These are phyloP conservation scores for Raddia distichophylla DNA, from an alignment of 176 grass and related monocot species.

Conservation along the genomic window DNA sequence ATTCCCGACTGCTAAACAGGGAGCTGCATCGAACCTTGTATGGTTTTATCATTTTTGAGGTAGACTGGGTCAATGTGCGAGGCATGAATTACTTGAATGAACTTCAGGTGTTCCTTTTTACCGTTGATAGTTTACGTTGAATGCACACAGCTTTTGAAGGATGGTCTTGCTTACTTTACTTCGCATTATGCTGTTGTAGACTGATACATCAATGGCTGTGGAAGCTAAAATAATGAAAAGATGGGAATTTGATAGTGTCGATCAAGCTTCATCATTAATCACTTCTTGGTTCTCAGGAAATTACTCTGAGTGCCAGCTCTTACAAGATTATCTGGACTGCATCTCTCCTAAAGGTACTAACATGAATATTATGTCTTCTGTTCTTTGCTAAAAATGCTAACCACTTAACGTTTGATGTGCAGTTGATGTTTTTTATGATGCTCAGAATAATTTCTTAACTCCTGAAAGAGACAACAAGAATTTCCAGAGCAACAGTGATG, in stretches of 20 bases:
- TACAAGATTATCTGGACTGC: constrained; percentile 67
- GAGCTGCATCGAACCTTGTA: constrained; percentile 84
- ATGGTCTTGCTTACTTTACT: constrained; percentile 25
- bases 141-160: constrained; percentile 20
- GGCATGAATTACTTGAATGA: constrained; percentile 97
- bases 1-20: constrained; percentile 71
- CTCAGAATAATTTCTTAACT: constrained; percentile 49
- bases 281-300: constrained; percentile 74
- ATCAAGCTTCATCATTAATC: constrained; percentile 72
- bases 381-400: constrained; percentile 36
- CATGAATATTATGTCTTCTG: constrained; percentile 7
- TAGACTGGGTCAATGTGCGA: constrained; percentile 80
- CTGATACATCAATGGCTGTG: constrained; percentile 81
- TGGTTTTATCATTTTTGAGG: constrained; percentile 96
- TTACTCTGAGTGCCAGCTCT: constrained; percentile 52
- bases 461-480: constrained; percentile 37
- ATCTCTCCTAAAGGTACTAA: constrained; percentile 67
- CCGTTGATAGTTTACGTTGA: constrained; percentile 18
- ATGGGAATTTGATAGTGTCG: constrained; percentile 95
- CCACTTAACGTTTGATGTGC: constrained; percentile 45
- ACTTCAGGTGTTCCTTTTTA: constrained; percentile 70
- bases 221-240: constrained; percentile 91
- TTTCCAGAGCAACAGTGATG: constrained; percentile 39
- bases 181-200: constrained; percentile 53
- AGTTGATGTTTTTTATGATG: constrained; percentile 90